Base-by-base conservation (phyloP, 2,329 filamentous ascomycete species). In the Cladosporium sp. region DNA sequence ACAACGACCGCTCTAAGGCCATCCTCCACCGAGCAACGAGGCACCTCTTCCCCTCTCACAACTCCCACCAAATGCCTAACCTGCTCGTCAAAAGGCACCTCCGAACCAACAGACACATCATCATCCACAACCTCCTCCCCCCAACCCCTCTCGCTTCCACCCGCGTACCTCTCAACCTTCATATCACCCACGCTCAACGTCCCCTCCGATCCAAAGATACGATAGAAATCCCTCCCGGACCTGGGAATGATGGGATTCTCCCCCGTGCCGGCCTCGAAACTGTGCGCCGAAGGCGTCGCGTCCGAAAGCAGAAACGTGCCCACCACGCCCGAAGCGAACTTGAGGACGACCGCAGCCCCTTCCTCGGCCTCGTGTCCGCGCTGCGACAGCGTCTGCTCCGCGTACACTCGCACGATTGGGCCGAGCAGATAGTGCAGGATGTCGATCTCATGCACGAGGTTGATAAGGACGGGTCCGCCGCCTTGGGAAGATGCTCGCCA, bases 371-470 rank as follows among this genome's bases (percentile, higher is more conserved):
- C 67, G 49, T 76, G 73, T 0, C 67, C 65, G 1, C 80, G 69
- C 29, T 73, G 72, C 0, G 74, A 70, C 0, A 60, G 42, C 0
- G 70, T 74, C 43, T 69, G 65, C 56, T 83, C 76, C 0, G 77
- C 79, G 29, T 76, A 73, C 0, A 83, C 74, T 0, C 74, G 67
- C 0, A 61, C 59, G 20, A 84, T 77, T 0, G 77, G 73, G 0
- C 79, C 79, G 20, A 83, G 72, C 1, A 83, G 65, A 61, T 77
- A 75, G 41, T 82, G 79, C 15, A 84, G 65, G 0, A 82, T 64
- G 53, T 83, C 80, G 34, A 83, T 67, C 43, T 84, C 80, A 57
- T 84, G 80, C n/a, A 83, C 73, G 38, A 83, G 65, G 58, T 83
- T 84, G 53, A 82, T 82, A 2, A 77, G 65, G 7, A 83, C 65